These are phyloP conservation scores for Medicago ruthenica DNA, from an alignment of 306 rosid species.

Conservation along the genomic window DNA sequence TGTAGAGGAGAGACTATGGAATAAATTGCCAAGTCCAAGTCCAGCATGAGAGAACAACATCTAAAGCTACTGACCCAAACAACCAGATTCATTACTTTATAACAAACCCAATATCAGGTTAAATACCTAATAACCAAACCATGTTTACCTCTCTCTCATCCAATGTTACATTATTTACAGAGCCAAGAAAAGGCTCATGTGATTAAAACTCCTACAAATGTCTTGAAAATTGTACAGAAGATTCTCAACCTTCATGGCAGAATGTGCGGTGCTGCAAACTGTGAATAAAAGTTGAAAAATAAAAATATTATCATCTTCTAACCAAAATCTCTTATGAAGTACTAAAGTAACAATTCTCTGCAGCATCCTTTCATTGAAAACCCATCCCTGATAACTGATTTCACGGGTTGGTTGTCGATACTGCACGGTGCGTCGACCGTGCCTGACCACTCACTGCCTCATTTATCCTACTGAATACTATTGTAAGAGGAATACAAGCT, in stretches of 20 bases:
- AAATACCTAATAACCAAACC: constrained; percentile 64
- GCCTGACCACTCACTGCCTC: constrained; percentile 82
- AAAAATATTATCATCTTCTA: constrained; percentile 44
- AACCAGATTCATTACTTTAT: constrained; percentile 57
- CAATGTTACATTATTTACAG: constrained; percentile 79
- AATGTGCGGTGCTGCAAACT: constrained; percentile 51
- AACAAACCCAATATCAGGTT: constrained; percentile 62
- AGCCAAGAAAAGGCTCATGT: constrained; percentile 60
- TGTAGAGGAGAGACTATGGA: constrained; percentile 38
- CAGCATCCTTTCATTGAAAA: constrained; percentile 41
- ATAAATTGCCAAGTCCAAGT: constrained; percentile 38
- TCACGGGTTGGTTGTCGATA: constrained; percentile 54
- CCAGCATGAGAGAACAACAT: constrained; percentile 44
- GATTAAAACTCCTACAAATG: constrained; percentile 53
- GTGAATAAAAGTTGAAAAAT: constrained; percentile 45
- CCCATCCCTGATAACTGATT: constrained; percentile 29
- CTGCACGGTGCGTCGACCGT: constrained; percentile 58
- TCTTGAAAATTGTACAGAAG: constrained; percentile 61
- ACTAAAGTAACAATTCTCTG: constrained; percentile 45
- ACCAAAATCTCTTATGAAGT: constrained; percentile 48
- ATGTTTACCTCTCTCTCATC: constrained; percentile 80
- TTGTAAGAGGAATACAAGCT: constrained; percentile 82
- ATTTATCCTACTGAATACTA: constrained; percentile 89
- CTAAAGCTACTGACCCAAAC: constrained; percentile 47
- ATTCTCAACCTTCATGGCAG: constrained; percentile 49